phyloP scores from a whole-genome alignment of 441 rosid genomes.

The Flueggea neowawraea region DNA sequence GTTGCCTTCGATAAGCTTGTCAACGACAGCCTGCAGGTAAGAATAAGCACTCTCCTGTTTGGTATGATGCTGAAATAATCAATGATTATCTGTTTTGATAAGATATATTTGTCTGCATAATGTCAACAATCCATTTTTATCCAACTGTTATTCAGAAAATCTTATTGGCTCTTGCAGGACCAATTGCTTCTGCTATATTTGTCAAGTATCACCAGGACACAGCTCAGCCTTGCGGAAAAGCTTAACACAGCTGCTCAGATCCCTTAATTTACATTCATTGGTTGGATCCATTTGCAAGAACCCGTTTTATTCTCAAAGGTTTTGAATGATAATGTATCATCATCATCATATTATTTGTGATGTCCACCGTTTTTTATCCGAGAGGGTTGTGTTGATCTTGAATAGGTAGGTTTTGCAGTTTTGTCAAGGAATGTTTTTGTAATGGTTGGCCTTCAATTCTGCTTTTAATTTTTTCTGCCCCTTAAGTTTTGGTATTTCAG shows the following conservation, averaged over 20 bases:
- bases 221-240: conserved; percentile 87
- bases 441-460: no score
- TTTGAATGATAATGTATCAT: conserved; percentile 3
- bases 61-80: no score
- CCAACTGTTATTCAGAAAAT: no score
- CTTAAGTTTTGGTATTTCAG: no score
- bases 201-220: conserved; percentile 94
- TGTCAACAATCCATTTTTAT: no score
- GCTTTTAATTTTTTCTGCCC: no score
- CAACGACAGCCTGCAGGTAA: conserved; percentile 84
- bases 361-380: background rate
- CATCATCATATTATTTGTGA: background rate
- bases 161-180: conserved; percentile 42
- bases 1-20: conserved; percentile 77
- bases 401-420: no score
- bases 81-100: no score
- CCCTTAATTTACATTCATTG: conserved; percentile 27
- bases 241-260: conserved; percentile 95
- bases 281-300: conserved; percentile 5
- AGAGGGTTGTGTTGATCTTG: no score
- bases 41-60: background rate
- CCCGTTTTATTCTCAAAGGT: background rate
- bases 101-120: no score
- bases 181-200: conserved; percentile 75
- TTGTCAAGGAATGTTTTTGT: no score